Percentiles rank a stretch among this genome's conserved stretches.
Evolutionary conservation across 2,329 filamentous ascomycete genomes (phyloP).

Genomic region (Cytospora mali): DNA sequence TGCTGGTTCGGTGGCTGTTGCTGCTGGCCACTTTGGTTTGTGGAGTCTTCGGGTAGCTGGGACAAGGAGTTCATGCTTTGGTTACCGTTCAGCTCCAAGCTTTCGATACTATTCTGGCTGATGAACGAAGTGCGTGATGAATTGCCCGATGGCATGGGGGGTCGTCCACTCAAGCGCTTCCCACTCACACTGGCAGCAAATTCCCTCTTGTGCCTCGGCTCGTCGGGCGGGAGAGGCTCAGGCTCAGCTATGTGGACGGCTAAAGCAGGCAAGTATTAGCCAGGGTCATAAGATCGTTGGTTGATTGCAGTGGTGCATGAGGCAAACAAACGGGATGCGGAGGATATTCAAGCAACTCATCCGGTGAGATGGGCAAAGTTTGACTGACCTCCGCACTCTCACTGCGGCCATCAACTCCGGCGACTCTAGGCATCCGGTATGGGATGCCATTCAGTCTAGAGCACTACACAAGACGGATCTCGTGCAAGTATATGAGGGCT

Average conservation of each 20-base stretch:
- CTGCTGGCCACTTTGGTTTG: slow-evolving; percentile 11
- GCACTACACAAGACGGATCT: slow-evolving; percentile 9
- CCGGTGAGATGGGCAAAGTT: slow-evolving; percentile 10
- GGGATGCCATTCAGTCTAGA: slow-evolving; percentile 2
- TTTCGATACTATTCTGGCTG: slow-evolving; percentile 42
- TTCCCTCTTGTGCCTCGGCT: slow-evolving; percentile 45
- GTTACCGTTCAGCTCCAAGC: slow-evolving; percentile 31
- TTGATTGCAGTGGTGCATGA: not conserved
- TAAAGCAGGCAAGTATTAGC: slow-evolving; percentile 33
- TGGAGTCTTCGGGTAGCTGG: slow-evolving; percentile 35
- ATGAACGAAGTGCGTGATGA: slow-evolving; percentile 51
- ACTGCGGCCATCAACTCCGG: slow-evolving; percentile 1
- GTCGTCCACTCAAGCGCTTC: slow-evolving; percentile 48
- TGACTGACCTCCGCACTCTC: slow-evolving; percentile 1
- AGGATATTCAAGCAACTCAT: not conserved
- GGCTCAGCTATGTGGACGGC: slow-evolving; percentile 64
- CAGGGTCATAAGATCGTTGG: slow-evolving; percentile 18
- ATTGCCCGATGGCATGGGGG: slow-evolving; percentile 38
- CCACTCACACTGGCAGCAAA: slow-evolving; percentile 46
- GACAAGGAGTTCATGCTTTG: slow-evolving; percentile 33
- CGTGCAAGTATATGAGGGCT: not conserved
- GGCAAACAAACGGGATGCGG: not conserved
- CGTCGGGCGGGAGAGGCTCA: slow-evolving; percentile 41
- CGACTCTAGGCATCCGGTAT: not conserved
- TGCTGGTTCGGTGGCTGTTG: slow-evolving; percentile 32